Base-by-base conservation (phyloP, 179 eudicot genomes). In the Vitellaria paradoxa region DNA sequence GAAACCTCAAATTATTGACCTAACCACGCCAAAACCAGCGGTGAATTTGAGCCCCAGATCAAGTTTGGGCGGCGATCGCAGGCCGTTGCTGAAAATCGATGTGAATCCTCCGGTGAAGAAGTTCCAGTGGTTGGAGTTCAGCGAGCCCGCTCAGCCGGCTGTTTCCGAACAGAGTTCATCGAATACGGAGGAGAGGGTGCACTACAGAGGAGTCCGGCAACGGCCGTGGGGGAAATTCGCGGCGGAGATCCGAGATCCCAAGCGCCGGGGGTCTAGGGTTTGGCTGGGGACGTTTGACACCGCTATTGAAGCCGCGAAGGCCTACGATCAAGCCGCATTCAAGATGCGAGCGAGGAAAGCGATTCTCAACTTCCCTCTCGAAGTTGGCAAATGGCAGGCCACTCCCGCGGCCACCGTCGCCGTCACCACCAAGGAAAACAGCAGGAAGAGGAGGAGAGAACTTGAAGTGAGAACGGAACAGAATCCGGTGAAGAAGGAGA, bases 201-300 rank as follows among this genome's bases (percentile, higher is more conserved):
- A 85, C 70, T 87, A 89, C 83, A 83, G 93, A 80, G 93, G 93
- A 11, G 93, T 89, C 6, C 78, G 93, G 66, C 83, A 80, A 45
- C 73, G 93, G 77, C 93, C 93, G 11, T 88, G 93, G 93, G 92
- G 92, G n/a, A 89, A 87, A 72, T 89, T 78, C 79, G 92, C 92
- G 9, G 87, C 92, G 3, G 92, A 89, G 78, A 89, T 89, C 68
- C 83, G 93, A 12, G 91, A 89, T 69, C 93, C 93, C 17, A 89
- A 88, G 65, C 69, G 77, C 11, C 82, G 86, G 8, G 93, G 92
- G 9, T 83, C 89, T 1, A 76, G 93, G 42, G 84, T 89, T 8
- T 89, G 93, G 93, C 86, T 89, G 9, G 93, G 93, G 52, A 88
- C 93, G 0, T 89, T 80, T 40, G 93, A 87, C 26, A 81, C 88